phyloP scores from a whole-genome alignment of 805 yeast species.

The Candida chauliodis region DNA sequence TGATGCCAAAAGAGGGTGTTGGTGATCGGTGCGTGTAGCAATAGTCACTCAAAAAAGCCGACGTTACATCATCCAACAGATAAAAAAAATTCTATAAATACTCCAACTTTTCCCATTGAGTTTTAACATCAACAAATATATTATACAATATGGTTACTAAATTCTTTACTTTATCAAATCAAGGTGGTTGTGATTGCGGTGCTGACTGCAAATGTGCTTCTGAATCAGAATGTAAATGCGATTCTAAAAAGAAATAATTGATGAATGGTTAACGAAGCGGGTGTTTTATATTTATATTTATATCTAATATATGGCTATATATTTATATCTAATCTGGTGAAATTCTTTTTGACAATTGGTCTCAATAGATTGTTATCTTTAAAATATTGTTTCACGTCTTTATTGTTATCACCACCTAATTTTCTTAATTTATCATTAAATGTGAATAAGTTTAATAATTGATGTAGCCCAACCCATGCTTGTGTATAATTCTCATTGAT shows the following conservation, averaged over 20 bases:
- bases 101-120: neutral
- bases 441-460: conserved; percentile 20
- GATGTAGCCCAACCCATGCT: conserved; percentile 70
- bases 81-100: too few species aligned
- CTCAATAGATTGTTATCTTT: conserved; percentile 21
- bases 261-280: neutral
- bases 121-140: neutral
- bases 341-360: conserved; percentile 17
- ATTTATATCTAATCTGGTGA: conserved; percentile 14
- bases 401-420: conserved; percentile 12
- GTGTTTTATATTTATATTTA: conserved; percentile 7
- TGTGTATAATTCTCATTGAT: conserved; percentile 63
- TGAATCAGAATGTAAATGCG: conserved; percentile 13
- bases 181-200: conserved; percentile 20
- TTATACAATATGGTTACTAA: neutral
- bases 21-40: too few species aligned
- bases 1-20: too few species aligned
- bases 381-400: conserved; percentile 20
- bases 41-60: too few species aligned
- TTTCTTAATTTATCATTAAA: conserved; percentile 19
- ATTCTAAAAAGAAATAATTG: conserved; percentile 10
- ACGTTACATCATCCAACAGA: neutral
- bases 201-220: conserved; percentile 20
- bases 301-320: too few species aligned
- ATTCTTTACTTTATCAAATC: conserved; percentile 10